phyloP scores from a whole-genome alignment of 116 monocot genomes.

The Dioscorea cayenensis region DNA sequence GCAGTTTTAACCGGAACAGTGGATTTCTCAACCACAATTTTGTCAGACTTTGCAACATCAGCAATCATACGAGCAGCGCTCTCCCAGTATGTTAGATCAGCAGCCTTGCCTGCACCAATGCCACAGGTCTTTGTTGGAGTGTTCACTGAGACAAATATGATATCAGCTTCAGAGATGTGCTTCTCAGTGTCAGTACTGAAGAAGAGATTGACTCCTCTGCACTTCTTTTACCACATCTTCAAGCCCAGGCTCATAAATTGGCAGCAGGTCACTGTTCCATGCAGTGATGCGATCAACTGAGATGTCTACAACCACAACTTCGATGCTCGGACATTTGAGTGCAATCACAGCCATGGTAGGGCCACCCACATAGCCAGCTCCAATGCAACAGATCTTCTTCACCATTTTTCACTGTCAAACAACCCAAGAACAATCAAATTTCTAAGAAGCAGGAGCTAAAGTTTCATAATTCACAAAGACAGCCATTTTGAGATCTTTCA shows the following conservation, averaged over 20 bases:
- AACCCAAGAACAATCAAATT: too few relatives aligned
- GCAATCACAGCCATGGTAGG: conserved; percentile 48
- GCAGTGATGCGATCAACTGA: conserved; percentile 27
- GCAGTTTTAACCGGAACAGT: conserved; percentile 56
- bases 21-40: conserved; percentile 56
- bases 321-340: conserved; percentile 35
- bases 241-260: conserved; percentile 47
- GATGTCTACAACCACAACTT: conserved; percentile 44
- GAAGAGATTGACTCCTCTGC: conserved; percentile 49
- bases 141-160: conserved; percentile 59
- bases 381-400: conserved; percentile 39
- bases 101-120: conserved; percentile 54
- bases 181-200: conserved; percentile 38
- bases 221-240: conserved; percentile 45
- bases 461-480: too few relatives aligned
- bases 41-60: conserved; percentile 49
- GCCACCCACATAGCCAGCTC: conserved; percentile 26
- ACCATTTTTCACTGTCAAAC: conserved; percentile 2
- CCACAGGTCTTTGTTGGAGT: conserved; percentile 52
- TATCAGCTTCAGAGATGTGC: conserved; percentile 43
- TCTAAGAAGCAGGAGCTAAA: too few relatives aligned
- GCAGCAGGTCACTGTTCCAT: conserved; percentile 45
- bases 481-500: too few relatives aligned
- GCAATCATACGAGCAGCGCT: conserved; percentile 54
- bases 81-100: conserved; percentile 62